Percentiles rank a stretch among this genome's conserved stretches.
Evolutionary conservation across 495 filamentous ascomycete species (phyloP).

Genomic region (Monascus purpureus): DNA sequence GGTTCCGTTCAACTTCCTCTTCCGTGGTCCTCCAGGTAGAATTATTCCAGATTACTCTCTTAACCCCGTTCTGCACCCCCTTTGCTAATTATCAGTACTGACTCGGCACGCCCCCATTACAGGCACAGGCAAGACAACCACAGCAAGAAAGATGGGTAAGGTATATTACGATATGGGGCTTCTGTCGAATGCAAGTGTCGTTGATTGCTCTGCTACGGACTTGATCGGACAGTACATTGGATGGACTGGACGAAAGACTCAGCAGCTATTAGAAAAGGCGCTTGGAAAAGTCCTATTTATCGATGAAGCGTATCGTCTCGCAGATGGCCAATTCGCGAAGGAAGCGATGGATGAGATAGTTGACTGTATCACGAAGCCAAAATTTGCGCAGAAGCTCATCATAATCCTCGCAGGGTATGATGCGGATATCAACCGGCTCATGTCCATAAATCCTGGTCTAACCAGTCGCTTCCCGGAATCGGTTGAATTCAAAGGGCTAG

Average conservation of each 20-base stretch:
- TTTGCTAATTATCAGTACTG: neutral
- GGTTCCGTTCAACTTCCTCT: conserved; percentile 49
- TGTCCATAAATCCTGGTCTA: conserved; percentile 39
- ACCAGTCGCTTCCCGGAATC: conserved; percentile 39
- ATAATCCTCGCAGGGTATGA: conserved; percentile 67
- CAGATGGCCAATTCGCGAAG: conserved; percentile 40
- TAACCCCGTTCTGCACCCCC: too few relatives aligned
- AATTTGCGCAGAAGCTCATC: conserved; percentile 49
- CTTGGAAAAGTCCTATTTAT: conserved; percentile 49
- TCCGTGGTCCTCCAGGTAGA: conserved; percentile 51
- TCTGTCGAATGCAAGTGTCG: conserved; percentile 36
- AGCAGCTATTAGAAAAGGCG: conserved; percentile 20
- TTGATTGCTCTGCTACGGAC: conserved; percentile 48
- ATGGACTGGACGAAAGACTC: conserved; percentile 34
- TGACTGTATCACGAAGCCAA: conserved; percentile 49
- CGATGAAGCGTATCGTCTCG: conserved; percentile 48
- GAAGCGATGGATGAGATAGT: conserved; percentile 67
- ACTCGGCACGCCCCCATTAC: neutral
- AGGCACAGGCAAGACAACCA: conserved; percentile 67
- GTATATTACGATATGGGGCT: conserved; percentile 62
- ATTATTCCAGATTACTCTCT: too few relatives aligned
- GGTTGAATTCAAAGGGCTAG: conserved; percentile 27
- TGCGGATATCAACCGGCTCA: conserved; percentile 53
- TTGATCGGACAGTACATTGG: conserved; percentile 44
- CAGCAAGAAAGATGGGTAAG: conserved; percentile 56